Evolutionary conservation across 1,139 yeast species (phyloP), one percentile per base, ranked within the genome.

Genomic region (Casaregolazyma suthepensis): DNA sequence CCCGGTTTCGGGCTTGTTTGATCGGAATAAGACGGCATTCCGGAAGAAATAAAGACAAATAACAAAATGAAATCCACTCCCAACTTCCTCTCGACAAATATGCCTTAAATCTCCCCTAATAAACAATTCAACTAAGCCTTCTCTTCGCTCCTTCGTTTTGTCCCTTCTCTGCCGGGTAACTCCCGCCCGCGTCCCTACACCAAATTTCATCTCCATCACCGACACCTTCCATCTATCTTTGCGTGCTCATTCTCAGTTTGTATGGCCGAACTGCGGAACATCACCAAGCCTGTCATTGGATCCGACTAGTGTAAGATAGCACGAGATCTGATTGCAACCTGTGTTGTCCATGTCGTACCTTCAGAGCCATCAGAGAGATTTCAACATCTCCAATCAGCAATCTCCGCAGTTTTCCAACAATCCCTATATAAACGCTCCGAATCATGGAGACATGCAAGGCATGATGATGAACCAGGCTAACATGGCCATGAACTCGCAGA

Each of bases 11-110:
- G 52, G 47, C 40, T 54, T 23, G 46, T 56, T 13, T 50, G 52
- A 15, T 56, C 56, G 40, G 49, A 53, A 45, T 54, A 53, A 13
- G 57, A 49, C 2, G 63, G 63, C 63, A 60, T 60, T 22, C 19
- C 51, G 52, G n/a, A 26, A 9, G 12, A 7, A 26, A 26, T 26
- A 26, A 26, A 26, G 31, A 26, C 10, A 12, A 26, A 7, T 26
- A 7, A 26, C 31, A 26, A 9, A 9, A 26, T 12, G 10, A 7
- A 5, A 26, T 26, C 5, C 12, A 5, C 2, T 26, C 5, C 2
- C 6, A 7, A 9, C 10, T 7, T 26, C 6, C 31, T 26, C 31
- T 12, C 31, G 10, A 26, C 10, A 26, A 4, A 4, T 22, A 22
- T 22, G 26, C 26, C 6, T 22, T 22, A 22, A 5, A 22, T 22